A percentile compares a stretch with the other conserved stretches of the same genome.
These are phyloP conservation scores for Wolfiporia cocos DNA, from an alignment of 1,284 basidiomycete genomes.

Conservation along the genomic window DNA sequence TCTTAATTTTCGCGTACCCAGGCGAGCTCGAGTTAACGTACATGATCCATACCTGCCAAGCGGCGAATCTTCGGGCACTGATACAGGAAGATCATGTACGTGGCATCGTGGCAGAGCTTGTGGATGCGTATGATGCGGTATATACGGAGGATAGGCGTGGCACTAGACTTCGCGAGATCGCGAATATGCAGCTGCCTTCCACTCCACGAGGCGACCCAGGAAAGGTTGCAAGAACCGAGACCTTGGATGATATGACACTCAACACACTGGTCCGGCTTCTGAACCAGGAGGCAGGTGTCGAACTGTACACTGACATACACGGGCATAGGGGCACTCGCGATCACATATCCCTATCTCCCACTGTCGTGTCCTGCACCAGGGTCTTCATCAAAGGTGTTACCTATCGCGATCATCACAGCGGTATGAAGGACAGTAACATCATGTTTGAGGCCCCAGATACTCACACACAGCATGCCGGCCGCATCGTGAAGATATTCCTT, in stretches of 20 bases:
- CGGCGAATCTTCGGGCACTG: background rate
- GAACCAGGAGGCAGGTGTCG: background rate
- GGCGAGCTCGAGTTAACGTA: background rate
- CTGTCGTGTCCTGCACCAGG: background rate
- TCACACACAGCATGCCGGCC: background rate
- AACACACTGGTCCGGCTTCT: background rate
- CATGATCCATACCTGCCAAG: background rate
- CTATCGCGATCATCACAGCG: background rate
- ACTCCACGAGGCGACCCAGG: background rate
- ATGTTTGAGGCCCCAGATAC: background rate
- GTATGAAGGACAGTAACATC: background rate
- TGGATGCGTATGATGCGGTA: background rate
- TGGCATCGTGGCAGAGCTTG: background rate
- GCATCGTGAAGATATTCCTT: background rate
- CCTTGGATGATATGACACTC: background rate
- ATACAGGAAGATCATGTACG: background rate
- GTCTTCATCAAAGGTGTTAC: background rate
- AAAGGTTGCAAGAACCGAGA: background rate
- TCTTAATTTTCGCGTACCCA: background rate
- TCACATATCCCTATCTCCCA: background rate
- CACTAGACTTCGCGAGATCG: background rate
- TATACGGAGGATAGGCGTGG: background rate
- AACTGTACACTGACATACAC: background rate
- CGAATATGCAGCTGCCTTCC: background rate
- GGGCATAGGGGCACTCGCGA: background rate